These are phyloP conservation scores for Suillus discolor DNA, from an alignment of 768 basidiomycete genomes.

Conservation along the genomic window DNA sequence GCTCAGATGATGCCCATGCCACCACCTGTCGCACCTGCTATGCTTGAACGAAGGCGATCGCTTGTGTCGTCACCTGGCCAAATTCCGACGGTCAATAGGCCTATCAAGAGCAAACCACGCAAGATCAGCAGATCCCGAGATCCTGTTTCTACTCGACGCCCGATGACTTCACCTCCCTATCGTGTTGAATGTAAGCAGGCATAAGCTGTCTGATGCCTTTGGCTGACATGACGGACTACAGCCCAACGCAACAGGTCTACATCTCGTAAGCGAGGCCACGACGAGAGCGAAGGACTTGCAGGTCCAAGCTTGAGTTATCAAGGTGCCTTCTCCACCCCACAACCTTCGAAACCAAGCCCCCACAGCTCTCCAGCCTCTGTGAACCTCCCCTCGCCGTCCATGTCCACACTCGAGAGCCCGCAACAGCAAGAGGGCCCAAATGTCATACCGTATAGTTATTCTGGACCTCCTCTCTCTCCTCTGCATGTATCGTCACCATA, in stretches of 20 bases:
- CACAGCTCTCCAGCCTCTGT: constrained; percentile 79
- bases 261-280: constrained; percentile 72
- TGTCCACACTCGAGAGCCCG: constrained; percentile 49
- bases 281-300: constrained; percentile 60
- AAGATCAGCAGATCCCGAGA: constrained; percentile 64
- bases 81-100: constrained; percentile 48
- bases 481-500: constrained; percentile 56
- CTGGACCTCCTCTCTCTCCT: constrained; percentile 51
- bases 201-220: constrained; percentile 8
- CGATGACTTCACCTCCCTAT: constrained; percentile 64
- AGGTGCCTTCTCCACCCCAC: constrained; percentile 59
- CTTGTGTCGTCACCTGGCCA: constrained; percentile 43
- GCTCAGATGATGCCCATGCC: constrained; percentile 26
- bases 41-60: constrained; percentile 57
- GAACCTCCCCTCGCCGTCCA: constrained; percentile 71
- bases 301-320: constrained; percentile 45
- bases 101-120: constrained; percentile 51
- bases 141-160: constrained; percentile 51
- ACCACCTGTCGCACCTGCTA: constrained; percentile 33
- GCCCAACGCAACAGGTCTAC: constrained; percentile 75
- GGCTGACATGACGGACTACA: constrained; percentile 27
- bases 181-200: constrained; percentile 57
- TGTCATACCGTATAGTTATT: constrained; percentile 47
- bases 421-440: constrained; percentile 55
- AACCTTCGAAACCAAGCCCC: constrained; percentile 52